These are phyloP conservation scores for Eucalyptus tenuipes DNA, from an alignment of 345 rosid genomes.

Conservation along the genomic window DNA sequence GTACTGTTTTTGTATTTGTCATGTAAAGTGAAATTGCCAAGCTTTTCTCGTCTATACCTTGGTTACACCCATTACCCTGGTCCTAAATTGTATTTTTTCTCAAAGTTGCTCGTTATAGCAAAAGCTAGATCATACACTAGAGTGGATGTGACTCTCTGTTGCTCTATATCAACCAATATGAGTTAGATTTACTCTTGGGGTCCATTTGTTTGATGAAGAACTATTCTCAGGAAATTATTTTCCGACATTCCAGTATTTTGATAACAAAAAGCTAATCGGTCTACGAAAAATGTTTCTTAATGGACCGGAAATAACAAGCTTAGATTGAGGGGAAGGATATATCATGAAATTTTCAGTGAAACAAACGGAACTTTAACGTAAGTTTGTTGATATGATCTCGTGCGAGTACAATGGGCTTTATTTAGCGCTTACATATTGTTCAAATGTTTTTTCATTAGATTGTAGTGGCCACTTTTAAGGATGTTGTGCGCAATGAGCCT, in stretches of 20 bases:
- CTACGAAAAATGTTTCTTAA: not conserved
- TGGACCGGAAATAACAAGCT: not conserved
- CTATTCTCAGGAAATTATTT: not conserved
- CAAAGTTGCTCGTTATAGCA: not conserved
- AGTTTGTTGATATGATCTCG: not conserved
- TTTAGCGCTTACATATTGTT: not conserved
- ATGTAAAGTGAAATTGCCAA: not conserved
- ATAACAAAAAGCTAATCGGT: not conserved
- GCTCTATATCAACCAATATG: not conserved
- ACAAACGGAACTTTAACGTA: not conserved
- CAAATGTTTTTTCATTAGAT: not conserved
- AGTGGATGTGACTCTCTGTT: not conserved
- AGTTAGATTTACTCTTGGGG: not conserved
- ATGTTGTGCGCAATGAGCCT: not conserved
- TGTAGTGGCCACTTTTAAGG: not conserved
- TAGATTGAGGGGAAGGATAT: not conserved
- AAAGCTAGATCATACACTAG: not conserved
- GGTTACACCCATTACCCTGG: not conserved
- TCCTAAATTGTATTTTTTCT: not conserved
- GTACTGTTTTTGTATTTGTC: not conserved
- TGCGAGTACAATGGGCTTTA: not conserved
- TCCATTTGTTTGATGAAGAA: not conserved
- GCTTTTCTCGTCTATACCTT: not conserved
- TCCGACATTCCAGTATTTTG: not conserved
- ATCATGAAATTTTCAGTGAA: not conserved